Percentiles rank a stretch among this genome's conserved stretches.
Evolutionary conservation across 371 early-diverging fungal genomes (phyloP).

Genomic region (Coemansia sp.): DNA sequence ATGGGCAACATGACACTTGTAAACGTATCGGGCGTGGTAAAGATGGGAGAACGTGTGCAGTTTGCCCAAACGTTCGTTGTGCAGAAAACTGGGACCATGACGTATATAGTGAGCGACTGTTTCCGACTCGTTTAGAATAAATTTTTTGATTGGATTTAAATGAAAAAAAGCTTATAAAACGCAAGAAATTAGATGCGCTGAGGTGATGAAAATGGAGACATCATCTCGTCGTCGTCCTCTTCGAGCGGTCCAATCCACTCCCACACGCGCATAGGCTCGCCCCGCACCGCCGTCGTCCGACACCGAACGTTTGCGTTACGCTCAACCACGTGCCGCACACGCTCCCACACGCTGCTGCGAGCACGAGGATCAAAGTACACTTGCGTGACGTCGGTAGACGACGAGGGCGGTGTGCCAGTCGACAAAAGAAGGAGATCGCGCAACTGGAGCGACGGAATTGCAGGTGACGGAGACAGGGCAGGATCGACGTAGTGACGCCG

Average conservation of each 20-base stretch:
- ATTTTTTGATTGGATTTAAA: neutral
- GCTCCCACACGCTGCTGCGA: slow-evolving; percentile 48
- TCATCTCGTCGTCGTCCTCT: slow-evolving; percentile 18
- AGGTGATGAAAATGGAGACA: slow-evolving; percentile 27
- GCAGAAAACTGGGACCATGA: slow-evolving; percentile 7
- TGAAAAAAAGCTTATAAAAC: neutral
- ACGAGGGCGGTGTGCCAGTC: slow-evolving; percentile 5
- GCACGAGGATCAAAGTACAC: slow-evolving; percentile 44
- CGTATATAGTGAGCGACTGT: slow-evolving; percentile 35
- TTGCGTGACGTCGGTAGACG: neutral
- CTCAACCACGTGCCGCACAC: slow-evolving; percentile 49
- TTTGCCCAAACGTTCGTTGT: slow-evolving; percentile 34
- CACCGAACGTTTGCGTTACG: slow-evolving; percentile 52
- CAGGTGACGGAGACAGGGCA: slow-evolving; percentile 48
- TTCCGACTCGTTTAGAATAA: slow-evolving; percentile 30
- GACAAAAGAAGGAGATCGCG: slow-evolving; percentile 50
- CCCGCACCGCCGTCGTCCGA: slow-evolving; percentile 49
- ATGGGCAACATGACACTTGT: slow-evolving; percentile 12
- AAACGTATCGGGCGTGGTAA: slow-evolving; percentile 11
- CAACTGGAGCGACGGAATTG: slow-evolving; percentile 50
- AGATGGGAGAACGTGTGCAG: slow-evolving; percentile 12
- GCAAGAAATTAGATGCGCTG: neutral
- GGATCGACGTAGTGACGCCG: slow-evolving; percentile 49
- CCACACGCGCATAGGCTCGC: slow-evolving; percentile 54
- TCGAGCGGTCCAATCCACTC: slow-evolving; percentile 54